Conservation (phyloP, 352 stramenopile species). For the Phytophthora sojae region DNA sequence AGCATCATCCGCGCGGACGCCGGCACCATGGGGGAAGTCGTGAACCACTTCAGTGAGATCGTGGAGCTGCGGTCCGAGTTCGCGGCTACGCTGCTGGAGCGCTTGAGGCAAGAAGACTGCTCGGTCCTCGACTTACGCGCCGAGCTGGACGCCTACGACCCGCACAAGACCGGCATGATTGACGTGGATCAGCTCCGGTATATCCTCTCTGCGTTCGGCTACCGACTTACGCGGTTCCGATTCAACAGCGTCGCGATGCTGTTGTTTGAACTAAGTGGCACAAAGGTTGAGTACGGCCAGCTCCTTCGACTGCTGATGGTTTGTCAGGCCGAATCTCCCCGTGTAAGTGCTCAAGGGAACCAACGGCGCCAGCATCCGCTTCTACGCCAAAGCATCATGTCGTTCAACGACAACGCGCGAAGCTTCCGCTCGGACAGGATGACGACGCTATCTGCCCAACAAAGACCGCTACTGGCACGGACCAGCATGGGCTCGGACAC, state of each 20-base stretch:
- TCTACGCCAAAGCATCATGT: slow-evolving; percentile 24
- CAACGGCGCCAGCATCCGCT: slow-evolving; percentile 32
- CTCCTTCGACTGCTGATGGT: slow-evolving; percentile 48
- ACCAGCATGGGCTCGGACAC: slow-evolving; percentile 31
- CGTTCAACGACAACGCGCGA: slow-evolving; percentile 4
- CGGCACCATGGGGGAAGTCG: slow-evolving; percentile 56
- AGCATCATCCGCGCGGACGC: slow-evolving; percentile 68
- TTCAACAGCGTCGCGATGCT: slow-evolving; percentile 72
- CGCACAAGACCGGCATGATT: slow-evolving; percentile 39
- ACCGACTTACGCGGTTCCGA: slow-evolving; percentile 57
- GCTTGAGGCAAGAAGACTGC: slow-evolving; percentile 28
- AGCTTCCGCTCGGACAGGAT: slow-evolving; percentile 10
- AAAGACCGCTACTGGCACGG: slow-evolving; percentile 31
- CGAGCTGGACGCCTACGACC: slow-evolving; percentile 43
- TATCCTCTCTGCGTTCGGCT: slow-evolving; percentile 52
- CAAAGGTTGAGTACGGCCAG: slow-evolving; percentile 56
- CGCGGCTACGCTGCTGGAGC: slow-evolving; percentile 36
- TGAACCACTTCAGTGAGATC: slow-evolving; percentile 69
- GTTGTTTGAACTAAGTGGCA: slow-evolving; percentile 53
- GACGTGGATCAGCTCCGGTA: slow-evolving; percentile 53
- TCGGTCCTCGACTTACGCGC: slow-evolving; percentile 46
- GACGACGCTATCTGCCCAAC: slow-evolving; percentile 3
- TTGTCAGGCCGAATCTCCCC: slow-evolving; percentile 21
- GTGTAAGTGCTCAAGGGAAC: not conserved
- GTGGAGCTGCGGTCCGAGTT: slow-evolving; percentile 66